These are phyloP conservation scores for Fusarium chaquense DNA, from an alignment of 2,329 filamentous ascomycete species.

Conservation along the genomic window DNA sequence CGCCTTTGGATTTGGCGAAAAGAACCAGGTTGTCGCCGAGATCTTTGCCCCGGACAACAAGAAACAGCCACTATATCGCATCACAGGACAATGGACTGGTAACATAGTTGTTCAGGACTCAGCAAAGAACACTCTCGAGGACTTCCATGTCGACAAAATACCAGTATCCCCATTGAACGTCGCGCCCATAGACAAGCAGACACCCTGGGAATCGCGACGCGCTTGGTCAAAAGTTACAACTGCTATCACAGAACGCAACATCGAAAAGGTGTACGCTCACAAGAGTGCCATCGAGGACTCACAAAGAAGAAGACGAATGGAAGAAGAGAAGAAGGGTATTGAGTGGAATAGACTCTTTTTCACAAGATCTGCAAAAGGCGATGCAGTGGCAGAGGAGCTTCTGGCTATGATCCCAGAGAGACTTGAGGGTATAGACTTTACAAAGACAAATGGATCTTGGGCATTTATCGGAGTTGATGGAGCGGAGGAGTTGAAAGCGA, in stretches of 20 bases:
- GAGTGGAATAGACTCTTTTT: constrained; percentile 39
- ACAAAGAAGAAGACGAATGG: constrained; percentile 79
- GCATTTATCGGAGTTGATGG: constrained; percentile 6
- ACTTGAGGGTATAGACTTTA: background rate
- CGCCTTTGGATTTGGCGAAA: constrained; percentile 10
- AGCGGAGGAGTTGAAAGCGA: background rate
- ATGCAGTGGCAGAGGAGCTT: background rate
- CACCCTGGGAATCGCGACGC: constrained; percentile 81
- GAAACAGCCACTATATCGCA: constrained; percentile 9
- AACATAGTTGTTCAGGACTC: constrained; percentile 8
- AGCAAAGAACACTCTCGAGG: background rate
- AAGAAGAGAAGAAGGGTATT: constrained; percentile 67
- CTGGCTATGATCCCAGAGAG: background rate
- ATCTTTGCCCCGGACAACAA: constrained; percentile 10
- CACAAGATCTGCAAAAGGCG: background rate
- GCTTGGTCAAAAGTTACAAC: constrained; percentile 84
- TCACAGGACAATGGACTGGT: constrained; percentile 8
- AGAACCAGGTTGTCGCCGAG: constrained; percentile 20
- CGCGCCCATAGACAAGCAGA: constrained; percentile 71
- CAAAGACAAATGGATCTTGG: constrained; percentile 11
- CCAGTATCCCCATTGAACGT: constrained; percentile 1
- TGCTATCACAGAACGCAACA: constrained; percentile 77
- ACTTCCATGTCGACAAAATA: constrained; percentile 19
- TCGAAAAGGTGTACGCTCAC: constrained; percentile 76
- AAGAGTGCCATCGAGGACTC: constrained; percentile 86